Base-by-base conservation (phyloP, 2,329 filamentous ascomycete species). In the Hypoxylon sp. region DNA sequence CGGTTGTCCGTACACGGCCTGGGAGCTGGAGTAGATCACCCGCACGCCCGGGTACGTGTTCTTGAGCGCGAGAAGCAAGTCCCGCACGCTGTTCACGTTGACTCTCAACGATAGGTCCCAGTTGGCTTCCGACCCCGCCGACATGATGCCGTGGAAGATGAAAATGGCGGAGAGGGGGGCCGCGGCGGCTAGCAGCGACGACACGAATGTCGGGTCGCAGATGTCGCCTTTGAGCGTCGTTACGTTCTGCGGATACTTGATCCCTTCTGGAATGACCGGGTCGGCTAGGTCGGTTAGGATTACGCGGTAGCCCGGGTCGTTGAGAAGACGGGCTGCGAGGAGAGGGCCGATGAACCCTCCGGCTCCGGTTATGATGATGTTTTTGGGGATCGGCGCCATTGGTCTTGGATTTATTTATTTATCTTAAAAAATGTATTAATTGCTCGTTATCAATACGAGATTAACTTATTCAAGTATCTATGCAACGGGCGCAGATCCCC, bases 121-220 rank as follows among this genome's bases (percentile, higher is more conserved):
- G 78, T 90, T 84, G 46, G 86, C 86, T 78, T 91, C 88, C 14
- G 87, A 86, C 5, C 87, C 88, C 11, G 85, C 85, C 0, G 88
- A 90, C 89, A 91, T 91, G 81, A 91, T 89, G 68, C 89, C 89
- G 78, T 91, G 89, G 76, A 91, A 87, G 72, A 89, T 81, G 79
- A 88, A 91, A 64, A 86, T 82, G 51, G 85, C 85, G 65, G 84
- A 81, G 3, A 88, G 79, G 1, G 84, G 83, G 26, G 80, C 78
- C 17, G 83, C 81, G 3, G 81, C 80, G 0, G 77, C 75, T 13
- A 87, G 81, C 1, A 90, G 82, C 13, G 68, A 42, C 44, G 72
- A 47, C 9, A 83, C 67, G 69, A 81, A 81, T 67, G 66, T 59
- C 0, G 74, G 66, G 52, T 79, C 75, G 59, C 79, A 78, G 65